Conservation (phyloP, 176 grass and related monocot genomes). For the Musa acuminata region DNA sequence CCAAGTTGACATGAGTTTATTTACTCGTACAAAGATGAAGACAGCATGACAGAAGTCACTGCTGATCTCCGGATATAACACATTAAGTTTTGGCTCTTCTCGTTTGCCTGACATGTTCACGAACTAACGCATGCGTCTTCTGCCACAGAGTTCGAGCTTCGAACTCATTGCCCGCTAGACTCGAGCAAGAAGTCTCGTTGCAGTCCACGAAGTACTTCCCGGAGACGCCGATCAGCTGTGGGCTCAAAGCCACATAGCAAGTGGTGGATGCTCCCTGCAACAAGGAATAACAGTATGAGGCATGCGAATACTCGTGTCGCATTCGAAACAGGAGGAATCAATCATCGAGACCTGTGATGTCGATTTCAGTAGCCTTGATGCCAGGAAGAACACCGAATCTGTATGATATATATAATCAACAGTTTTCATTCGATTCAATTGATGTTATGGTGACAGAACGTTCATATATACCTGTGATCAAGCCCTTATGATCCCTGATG, state of each 20-base stretch:
- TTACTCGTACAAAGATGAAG: too few relatives aligned
- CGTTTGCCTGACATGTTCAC: neutral
- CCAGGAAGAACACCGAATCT: constrained; percentile 40
- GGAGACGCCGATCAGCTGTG: constrained; percentile 17
- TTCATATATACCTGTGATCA: constrained; percentile 29
- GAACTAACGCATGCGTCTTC: constrained; percentile 14
- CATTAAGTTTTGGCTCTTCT: neutral
- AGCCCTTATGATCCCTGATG: constrained; percentile 30
- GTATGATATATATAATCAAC: neutral
- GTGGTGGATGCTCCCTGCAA: constrained; percentile 31
- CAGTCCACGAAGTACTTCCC: constrained; percentile 43
- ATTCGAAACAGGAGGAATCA: neutral
- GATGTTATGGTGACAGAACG: too few relatives aligned
- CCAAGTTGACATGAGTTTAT: too few relatives aligned
- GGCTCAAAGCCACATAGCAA: constrained; percentile 29
- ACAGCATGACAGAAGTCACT: neutral
- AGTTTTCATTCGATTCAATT: neutral
- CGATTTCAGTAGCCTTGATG: constrained; percentile 36
- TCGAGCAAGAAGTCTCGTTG: constrained; percentile 26
- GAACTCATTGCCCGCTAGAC: neutral
- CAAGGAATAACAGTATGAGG: neutral
- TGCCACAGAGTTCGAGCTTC: constrained; percentile 7
- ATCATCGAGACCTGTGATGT: constrained; percentile 21
- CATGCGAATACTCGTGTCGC: neutral
- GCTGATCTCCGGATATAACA: neutral